These are phyloP conservation scores for Phytophthora colocasiae DNA, from an alignment of 352 stramenopile species.

Conservation along the genomic window DNA sequence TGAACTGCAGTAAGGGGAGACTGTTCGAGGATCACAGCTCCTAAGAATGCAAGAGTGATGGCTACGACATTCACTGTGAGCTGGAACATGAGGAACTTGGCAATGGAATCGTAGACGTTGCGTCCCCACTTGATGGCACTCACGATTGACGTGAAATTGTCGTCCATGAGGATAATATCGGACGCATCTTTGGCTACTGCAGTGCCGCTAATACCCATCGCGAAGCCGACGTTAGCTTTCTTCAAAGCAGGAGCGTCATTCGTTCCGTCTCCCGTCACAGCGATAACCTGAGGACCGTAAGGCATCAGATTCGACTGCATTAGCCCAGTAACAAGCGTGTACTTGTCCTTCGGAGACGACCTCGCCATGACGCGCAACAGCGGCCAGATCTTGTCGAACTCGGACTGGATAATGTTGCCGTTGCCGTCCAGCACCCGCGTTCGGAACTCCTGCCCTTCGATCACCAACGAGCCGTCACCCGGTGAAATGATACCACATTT, in stretches of 20 bases:
- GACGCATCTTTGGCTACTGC: constrained; percentile 95
- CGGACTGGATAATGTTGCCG: constrained; percentile 78
- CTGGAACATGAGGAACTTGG: constrained; percentile 99
- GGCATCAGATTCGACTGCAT: constrained; percentile 83
- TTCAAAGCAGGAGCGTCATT: constrained; percentile 98
- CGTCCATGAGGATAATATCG: constrained; percentile 97
- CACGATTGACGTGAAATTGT: constrained; percentile 98
- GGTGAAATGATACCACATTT: constrained; percentile 78
- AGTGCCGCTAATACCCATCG: constrained; percentile 97
- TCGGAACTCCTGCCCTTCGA: constrained; percentile 77
- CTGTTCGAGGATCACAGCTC: constrained; percentile 77
- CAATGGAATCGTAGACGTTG: constrained; percentile 97
- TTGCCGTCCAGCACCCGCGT: constrained; percentile 67
- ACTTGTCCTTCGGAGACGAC: constrained; percentile 97
- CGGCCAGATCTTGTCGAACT: constrained; percentile 95
- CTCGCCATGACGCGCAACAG: constrained; percentile 92
- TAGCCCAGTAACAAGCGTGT: constrained; percentile 95
- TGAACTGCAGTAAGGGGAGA: constrained; percentile 96
- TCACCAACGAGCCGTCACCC: constrained; percentile 62
- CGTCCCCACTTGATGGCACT: constrained; percentile 96
- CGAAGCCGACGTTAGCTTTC: constrained; percentile 97
- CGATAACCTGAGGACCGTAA: constrained; percentile 90
- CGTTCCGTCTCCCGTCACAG: constrained; percentile 96
- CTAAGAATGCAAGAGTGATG: constrained; percentile 93
- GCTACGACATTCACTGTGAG: constrained; percentile 97